phyloP scores from a whole-genome alignment of 345 rosid genomes.

The Citrus medica region DNA sequence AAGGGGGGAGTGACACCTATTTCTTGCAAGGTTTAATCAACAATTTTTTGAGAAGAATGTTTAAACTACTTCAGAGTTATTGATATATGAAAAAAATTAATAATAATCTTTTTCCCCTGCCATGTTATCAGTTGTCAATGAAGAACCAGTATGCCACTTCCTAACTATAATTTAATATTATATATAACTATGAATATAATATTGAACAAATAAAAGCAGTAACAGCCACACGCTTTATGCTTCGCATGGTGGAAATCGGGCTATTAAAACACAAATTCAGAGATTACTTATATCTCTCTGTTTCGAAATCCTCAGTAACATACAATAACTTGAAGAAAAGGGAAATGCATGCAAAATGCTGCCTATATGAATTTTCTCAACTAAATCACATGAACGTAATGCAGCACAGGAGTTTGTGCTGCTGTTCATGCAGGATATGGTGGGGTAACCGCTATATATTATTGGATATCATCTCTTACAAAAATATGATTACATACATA shows the following conservation, averaged over 20 bases:
- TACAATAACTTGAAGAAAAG: conserved; percentile 10
- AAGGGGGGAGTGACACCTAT: not conserved
- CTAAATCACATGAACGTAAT: conserved; percentile 6
- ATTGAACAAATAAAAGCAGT: not conserved
- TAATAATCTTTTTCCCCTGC: no score
- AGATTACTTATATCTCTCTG: not conserved
- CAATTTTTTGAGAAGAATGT: not conserved
- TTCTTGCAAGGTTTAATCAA: not conserved
- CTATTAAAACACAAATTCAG: not conserved
- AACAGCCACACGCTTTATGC: not conserved
- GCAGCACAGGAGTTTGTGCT: conserved; percentile 14
- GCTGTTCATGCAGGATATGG: conserved; percentile 10
- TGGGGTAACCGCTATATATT: conserved; percentile 20
- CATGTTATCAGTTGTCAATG: no score
- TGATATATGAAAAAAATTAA: no score
- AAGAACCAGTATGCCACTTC: no score
- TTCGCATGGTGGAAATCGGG: not conserved
- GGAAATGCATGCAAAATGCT: conserved; percentile 9
- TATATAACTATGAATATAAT: not conserved
- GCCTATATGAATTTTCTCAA: conserved; percentile 11
- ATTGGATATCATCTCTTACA: conserved; percentile 28
- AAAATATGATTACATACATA: conserved; percentile 19
- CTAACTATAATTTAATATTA: no score
- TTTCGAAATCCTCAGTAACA: conserved; percentile 13
- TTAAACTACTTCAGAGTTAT: not conserved